phyloP scores from a whole-genome alignment of 176 grass and related monocot species.

The Hordeum vulgare region MorexV3_pseudomolecules_assembly NC_058519.1:598168041-598168540 shows the following conservation, averaged over 20 bases:
- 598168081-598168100: conserved; percentile 80
- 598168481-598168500: conserved; percentile 30
- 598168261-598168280: conserved; percentile 87
- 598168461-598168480: conserved; percentile 65
- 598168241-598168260: conserved; percentile 76
- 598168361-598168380: conserved; percentile 73
- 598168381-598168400: conserved; percentile 95
- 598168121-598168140: conserved; percentile 77
- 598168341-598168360: neutral
- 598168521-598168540: no score
- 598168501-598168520: conserved; percentile 92
- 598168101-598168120: conserved; percentile 67
- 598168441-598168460: conserved; percentile 56
- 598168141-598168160: conserved; percentile 79
- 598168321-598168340: neutral
- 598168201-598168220: conserved; percentile 92
- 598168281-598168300: conserved; percentile 31
- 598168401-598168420: conserved; percentile 83
- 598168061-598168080: conserved; percentile 57
- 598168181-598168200: conserved; percentile 59
- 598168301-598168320: neutral
- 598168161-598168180: conserved; percentile 89
- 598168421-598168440: conserved; percentile 78
- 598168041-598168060: conserved; percentile 44
- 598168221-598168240: conserved; percentile 90